These are phyloP conservation scores for Capronia epimyces DNA, from an alignment of 2,329 filamentous ascomycete species.

Conservation along the genomic window DNA sequence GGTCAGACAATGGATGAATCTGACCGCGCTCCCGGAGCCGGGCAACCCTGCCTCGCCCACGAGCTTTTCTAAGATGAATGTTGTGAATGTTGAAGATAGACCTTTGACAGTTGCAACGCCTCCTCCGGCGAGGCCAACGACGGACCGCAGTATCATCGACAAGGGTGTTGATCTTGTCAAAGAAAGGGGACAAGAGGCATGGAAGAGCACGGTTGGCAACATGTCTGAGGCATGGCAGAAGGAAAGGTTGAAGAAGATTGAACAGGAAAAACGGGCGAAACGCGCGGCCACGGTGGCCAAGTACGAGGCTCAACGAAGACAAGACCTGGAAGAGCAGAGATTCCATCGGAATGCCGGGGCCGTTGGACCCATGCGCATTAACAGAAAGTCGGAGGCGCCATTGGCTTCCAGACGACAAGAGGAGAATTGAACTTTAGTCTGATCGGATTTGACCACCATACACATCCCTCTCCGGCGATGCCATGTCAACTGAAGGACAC, in stretches of 20 bases:
- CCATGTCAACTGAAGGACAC: too few species aligned
- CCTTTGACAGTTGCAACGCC: background rate
- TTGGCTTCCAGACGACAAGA: background rate
- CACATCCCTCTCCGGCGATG: too few species aligned
- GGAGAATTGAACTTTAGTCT: background rate
- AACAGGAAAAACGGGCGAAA: constrained; percentile 6
- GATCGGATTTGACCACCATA: background rate
- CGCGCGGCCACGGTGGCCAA: constrained; percentile 6
- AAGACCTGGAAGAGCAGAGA: constrained; percentile 15
- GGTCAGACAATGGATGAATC: constrained; percentile 3
- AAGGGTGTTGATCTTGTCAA: constrained; percentile 35
- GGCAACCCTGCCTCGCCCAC: background rate
- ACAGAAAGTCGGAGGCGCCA: background rate
- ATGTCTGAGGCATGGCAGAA: constrained; percentile 8
- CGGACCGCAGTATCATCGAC: constrained; percentile 34
- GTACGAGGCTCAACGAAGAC: constrained; percentile 19
- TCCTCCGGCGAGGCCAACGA: constrained; percentile 3
- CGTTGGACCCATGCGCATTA: background rate
- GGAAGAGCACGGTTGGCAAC: constrained; percentile 6
- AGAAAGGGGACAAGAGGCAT: constrained; percentile 20
- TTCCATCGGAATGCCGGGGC: constrained; percentile 12
- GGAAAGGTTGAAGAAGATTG: constrained; percentile 3
- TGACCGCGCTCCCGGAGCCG: constrained; percentile 7
- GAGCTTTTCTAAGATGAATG: constrained; percentile 17
- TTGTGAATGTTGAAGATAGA: constrained; percentile 12